Evolutionary conservation across 2,329 filamentous ascomycete species (phyloP), one percentile per base, ranked within the genome.

Genomic region (Fusarium paranaense): DNA sequence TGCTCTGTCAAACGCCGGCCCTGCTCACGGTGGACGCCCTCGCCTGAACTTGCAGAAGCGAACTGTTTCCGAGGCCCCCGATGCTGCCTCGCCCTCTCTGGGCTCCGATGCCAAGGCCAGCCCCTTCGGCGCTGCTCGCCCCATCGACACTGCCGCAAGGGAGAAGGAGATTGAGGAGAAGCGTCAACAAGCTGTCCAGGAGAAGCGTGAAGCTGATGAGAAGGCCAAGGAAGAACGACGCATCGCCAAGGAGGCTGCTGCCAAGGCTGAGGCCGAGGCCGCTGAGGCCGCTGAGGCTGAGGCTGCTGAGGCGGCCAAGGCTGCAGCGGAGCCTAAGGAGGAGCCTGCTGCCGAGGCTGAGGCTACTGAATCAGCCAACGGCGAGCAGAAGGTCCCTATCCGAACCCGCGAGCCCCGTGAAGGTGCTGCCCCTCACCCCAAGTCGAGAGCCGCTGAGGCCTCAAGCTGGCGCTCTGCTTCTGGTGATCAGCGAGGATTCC

Each of bases 161-260:
- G 96, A 98, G 86, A 93, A 92, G 78, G 92, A 97, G 82, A 91
- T 99, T 67, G 96, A 97, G 64, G 95, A 98, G 85, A 97, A 95
- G 88, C 90, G 93, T 75, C 87, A 93, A 79, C 87, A 94, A 67
- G 89, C 90, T 8, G 73, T 95, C 30, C 91, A 91, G 73, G 92
- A 97, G 83, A 97, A 97, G 90, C 94, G 92, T 81, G 95, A 97
- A 78, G 91, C 92, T 1, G 94, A 97, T 1, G 94, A 97, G 72
- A 97, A 95, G 86, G 92, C 90, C 52, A 95, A 94, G 83, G 94
- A 94, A 78, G 93, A 95, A 74, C 87, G 87, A 67, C 88, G 89
- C 62, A 82, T 90, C 37, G 91, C 89, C 27, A 91, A 91, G 82
- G 88, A 90, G 69, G 88, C 87, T 40, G 86, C 84, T 10, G 87